Base-by-base conservation (phyloP, 371 early-diverging fungal genomes). In the Apophysomyces variabilis region DNA sequence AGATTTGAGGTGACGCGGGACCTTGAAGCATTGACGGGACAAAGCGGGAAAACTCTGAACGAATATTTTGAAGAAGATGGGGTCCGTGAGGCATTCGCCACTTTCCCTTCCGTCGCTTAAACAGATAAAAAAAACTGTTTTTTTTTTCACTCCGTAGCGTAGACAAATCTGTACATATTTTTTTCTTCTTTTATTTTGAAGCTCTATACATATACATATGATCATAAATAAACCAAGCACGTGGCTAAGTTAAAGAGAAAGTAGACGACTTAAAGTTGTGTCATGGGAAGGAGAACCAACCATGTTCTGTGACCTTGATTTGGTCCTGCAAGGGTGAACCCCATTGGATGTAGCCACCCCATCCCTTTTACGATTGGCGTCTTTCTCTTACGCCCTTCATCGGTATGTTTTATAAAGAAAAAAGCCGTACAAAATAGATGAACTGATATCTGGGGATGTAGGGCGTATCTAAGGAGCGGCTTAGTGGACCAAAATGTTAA, bases 1-100 rank as follows among this genome's bases (percentile, higher is more conserved):
- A 71, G 83, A 3, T 71, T 83, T 58, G 83, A 83, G 68, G 74
- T 79, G 45, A 83, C 83, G 26, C 73, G 83, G 44, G 83, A 83
- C 59, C 67, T 83, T 35, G 83, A 83, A 59, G 73, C 72, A 38
- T 67, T 83, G 57, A 83, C 83, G 61, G 83, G 83, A 69, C 76
- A 79, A 73, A 83, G 83, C 74, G 83, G 83, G 68, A 81, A 76
- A 75, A 72, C 77, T 13, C 58, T 81, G 74, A 78, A 78, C 32
- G 82, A 81, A 60, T 81, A 66, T 54, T 75, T 81, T 62, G 66
- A 78, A 50, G 82, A 81, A 35, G 78, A 76, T 44, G 63, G 64
- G 32, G 79, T 81, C 38, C 75, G 75, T 61, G 77, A 80, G 58
- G 62, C 71, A 21, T 80, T 80, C 68, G 67, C 57, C 38, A 63